Evolutionary conservation across 148 eudicot genomes (phyloP), one percentile per base, ranked within the genome.

Genomic region (Chenopodium quinoa): DNA sequence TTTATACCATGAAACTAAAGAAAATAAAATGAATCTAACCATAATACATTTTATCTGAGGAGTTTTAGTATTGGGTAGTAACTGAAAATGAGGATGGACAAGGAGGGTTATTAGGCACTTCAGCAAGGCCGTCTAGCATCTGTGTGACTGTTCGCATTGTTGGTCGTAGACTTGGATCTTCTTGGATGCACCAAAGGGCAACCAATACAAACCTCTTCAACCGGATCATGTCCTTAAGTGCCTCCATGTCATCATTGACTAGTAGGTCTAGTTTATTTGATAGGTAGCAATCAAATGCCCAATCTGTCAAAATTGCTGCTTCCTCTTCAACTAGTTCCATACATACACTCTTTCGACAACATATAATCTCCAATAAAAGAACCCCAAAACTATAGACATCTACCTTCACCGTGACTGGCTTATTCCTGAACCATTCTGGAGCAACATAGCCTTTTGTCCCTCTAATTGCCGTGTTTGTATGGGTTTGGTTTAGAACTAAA

Each of bases 381-480:
- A 90, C 87, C 17, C 91, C 93, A 31, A 83, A 90, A 75, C 92
- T 90, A 22, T 90, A 90, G 31, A 88, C 90, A 71, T 90, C 92
- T 7, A 87, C 92, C 81, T 86, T 91, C 4, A 70, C 86, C 0
- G 87, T 86, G 73, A 90, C 40, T 4, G 86, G 89, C 32, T 75
- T 86, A 86, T 84, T 84, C 69, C 84, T 90, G 79, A 92, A 92
- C 95, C 93, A 92, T 32, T 92, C 95, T 8, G 95, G 93, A 31
- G 95, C 91, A 40, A 92, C 90, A 77, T 90, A 92, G 10, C 93
- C 92, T 81, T 87, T 92, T 5, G 93, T 92, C 27, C 92, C 96
- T 73, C 95, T 83, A 5, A 92, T 84, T 6, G 72, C 83, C 0
- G 92, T 89, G 10, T 74, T 66, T 7, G 95, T 91, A 13, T 85